Conservation (phyloP, 2,329 filamentous ascomycete species). For the Mariannaea elegans region DNA sequence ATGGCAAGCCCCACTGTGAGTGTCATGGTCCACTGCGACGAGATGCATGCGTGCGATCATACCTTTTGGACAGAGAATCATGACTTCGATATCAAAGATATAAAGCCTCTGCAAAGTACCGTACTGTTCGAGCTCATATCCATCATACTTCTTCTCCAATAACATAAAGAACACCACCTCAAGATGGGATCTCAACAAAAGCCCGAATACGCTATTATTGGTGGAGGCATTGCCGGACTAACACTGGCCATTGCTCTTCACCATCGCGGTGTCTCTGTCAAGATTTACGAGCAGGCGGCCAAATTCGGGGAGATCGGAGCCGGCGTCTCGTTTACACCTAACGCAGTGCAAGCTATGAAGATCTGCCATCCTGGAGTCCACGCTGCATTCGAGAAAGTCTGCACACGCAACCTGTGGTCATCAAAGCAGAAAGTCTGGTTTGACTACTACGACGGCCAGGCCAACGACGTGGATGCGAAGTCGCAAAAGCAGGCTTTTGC, state of each 20-base stretch:
- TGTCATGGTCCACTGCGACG: too few relatives aligned
- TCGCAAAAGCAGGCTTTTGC: constrained; percentile 20
- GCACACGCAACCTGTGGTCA: constrained; percentile 35
- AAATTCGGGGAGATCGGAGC: constrained; percentile 58
- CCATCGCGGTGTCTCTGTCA: constrained; percentile 52
- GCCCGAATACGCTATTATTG: constrained; percentile 56
- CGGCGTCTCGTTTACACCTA: constrained; percentile 61
- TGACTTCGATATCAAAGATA: too few relatives aligned
- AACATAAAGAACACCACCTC: background rate
- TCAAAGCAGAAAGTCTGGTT: constrained; percentile 36
- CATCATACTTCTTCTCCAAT: too few relatives aligned
- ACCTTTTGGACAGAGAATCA: too few relatives aligned
- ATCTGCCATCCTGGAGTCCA: constrained; percentile 49
- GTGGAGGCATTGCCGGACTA: constrained; percentile 61
- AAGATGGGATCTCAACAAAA: constrained; percentile 19
- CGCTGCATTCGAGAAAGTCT: constrained; percentile 40
- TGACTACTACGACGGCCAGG: constrained; percentile 34
- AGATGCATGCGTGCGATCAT: too few relatives aligned
- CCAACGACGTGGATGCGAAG: constrained; percentile 5
- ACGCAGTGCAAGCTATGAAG: constrained; percentile 57
- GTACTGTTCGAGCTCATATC: too few relatives aligned
- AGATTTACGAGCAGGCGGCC: constrained; percentile 56
- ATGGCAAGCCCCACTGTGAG: too few relatives aligned
- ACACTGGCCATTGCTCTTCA: constrained; percentile 58
- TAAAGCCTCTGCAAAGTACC: too few relatives aligned